These are phyloP conservation scores for Metarhizium robertsii DNA, from an alignment of 2,329 filamentous ascomycete species.

Conservation along the genomic window DNA sequence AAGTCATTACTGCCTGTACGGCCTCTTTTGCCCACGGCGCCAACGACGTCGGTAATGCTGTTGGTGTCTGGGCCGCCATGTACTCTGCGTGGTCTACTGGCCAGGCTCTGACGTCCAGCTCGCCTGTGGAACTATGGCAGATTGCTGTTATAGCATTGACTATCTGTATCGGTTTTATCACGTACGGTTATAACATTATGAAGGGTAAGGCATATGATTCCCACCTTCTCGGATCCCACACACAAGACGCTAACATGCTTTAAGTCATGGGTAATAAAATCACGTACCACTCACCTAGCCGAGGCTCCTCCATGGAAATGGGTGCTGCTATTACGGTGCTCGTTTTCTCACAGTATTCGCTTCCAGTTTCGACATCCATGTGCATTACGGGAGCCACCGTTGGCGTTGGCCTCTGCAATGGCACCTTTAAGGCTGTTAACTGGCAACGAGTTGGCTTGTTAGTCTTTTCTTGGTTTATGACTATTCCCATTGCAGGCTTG, in stretches of 20 bases:
- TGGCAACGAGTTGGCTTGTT: conserved; percentile 63
- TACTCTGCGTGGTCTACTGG: conserved; percentile 60
- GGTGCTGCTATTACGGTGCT: conserved; percentile 69
- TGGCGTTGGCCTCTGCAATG: conserved; percentile 70
- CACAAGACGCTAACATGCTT: neutral
- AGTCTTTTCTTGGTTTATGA: conserved; percentile 50
- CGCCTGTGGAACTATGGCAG: conserved; percentile 65
- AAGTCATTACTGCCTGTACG: conserved; percentile 59
- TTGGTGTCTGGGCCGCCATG: conserved; percentile 60
- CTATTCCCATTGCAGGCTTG: conserved; percentile 31
- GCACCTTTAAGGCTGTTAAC: conserved; percentile 63
- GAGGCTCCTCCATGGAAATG: conserved; percentile 67
- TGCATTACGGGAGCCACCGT: conserved; percentile 75
- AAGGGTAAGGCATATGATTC: conserved; percentile 43
- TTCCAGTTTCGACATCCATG: conserved; percentile 70
- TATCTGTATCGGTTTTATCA: conserved; percentile 59
- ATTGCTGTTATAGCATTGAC: conserved; percentile 57
- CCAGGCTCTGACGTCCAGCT: conserved; percentile 49
- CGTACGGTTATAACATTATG: conserved; percentile 80
- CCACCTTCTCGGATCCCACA: neutral
- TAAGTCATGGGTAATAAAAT: conserved; percentile 74
- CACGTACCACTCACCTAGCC: conserved; percentile 54
- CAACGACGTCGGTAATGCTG: conserved; percentile 67
- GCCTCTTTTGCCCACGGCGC: conserved; percentile 68
- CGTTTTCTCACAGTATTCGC: conserved; percentile 64